A percentile compares a stretch with the other conserved stretches of the same genome.
Evolutionary conservation across 2,329 filamentous ascomycete genomes (phyloP).

Genomic region (Penicillium sp.): DNA sequence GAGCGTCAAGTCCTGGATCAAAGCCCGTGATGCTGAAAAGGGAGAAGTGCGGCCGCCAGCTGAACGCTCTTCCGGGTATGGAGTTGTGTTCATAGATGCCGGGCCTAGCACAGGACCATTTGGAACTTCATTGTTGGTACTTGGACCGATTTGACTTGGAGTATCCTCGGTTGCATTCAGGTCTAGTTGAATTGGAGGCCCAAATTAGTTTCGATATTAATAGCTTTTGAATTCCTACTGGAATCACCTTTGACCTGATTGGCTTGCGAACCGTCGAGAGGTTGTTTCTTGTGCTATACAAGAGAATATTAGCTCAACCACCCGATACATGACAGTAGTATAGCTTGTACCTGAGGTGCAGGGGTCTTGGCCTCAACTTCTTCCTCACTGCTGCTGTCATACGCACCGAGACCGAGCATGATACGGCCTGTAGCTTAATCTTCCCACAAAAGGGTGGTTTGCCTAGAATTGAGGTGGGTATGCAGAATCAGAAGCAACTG

Average conservation of each 20-base stretch:
- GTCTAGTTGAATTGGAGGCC: not conserved
- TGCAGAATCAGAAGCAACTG: not conserved
- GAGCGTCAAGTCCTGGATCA: constrained; percentile 59
- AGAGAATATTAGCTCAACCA: constrained; percentile 2
- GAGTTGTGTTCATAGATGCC: constrained; percentile 27
- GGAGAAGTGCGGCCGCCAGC: constrained; percentile 42
- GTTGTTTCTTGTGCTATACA: not conserved
- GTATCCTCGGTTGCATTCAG: not conserved
- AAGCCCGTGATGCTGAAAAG: constrained; percentile 49
- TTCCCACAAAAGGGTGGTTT: not conserved
- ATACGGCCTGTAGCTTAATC: constrained; percentile 5
- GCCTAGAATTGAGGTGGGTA: not conserved
- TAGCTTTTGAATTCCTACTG: not conserved
- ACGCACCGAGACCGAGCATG: constrained; percentile 45
- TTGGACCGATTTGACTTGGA: not conserved
- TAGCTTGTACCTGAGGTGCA: constrained; percentile 24
- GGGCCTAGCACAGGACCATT: constrained; percentile 40
- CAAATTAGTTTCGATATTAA: not conserved
- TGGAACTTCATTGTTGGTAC: constrained; percentile 11
- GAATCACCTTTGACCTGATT: constrained; percentile 8
- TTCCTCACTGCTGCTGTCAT: constrained; percentile 49
- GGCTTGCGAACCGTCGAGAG: not conserved
- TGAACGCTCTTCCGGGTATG: constrained; percentile 11
- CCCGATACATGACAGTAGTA: not conserved
- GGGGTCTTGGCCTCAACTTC: constrained; percentile 29